A percentile compares a stretch with the other conserved stretches of the same genome.
Conservation (phyloP, 1,284 basidiomycete genomes). For the Schizophyllum commune region DNA sequence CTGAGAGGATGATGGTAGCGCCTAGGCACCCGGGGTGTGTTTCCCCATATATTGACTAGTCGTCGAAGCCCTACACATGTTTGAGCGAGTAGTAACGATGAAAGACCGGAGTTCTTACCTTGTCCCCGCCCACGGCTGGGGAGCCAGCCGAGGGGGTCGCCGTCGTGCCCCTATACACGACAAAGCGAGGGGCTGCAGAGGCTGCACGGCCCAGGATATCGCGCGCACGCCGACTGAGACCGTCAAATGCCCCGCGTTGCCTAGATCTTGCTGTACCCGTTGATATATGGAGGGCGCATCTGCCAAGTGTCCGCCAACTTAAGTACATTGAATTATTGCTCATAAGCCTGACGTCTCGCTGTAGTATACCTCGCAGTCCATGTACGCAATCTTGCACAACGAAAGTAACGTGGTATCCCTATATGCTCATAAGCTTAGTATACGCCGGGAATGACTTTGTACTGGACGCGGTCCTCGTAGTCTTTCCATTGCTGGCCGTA, state of each 20-base stretch:
- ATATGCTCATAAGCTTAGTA: conserved; percentile 1
- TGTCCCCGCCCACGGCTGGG: conserved; percentile 32
- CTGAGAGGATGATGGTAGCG: conserved; percentile 18
- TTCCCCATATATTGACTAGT: conserved; percentile 23
- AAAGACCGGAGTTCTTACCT: conserved; percentile 19
- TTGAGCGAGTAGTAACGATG: neutral
- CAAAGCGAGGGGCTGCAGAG: conserved; percentile 40
- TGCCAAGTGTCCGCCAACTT: too few species aligned
- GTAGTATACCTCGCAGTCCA: too few species aligned
- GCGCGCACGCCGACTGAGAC: conserved; percentile 26
- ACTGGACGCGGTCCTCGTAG: conserved; percentile 15
- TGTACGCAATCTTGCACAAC: too few species aligned
- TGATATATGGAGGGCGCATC: too few species aligned
- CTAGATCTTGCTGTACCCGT: too few species aligned
- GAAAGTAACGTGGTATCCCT: too few species aligned
- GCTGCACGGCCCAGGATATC: conserved; percentile 33
- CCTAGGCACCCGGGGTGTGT: neutral
- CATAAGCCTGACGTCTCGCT: too few species aligned
- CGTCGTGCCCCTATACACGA: conserved; percentile 40
- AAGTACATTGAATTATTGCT: too few species aligned
- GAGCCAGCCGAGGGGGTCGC: conserved; percentile 32
- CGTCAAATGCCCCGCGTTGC: too few species aligned
- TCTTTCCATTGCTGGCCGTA: conserved; percentile 14
- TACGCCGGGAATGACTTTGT: conserved; percentile 14
- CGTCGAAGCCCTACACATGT: conserved; percentile 29